Percentiles rank a stretch among this genome's conserved stretches.
Conservation (phyloP, 805 yeast genomes). For the Candida khao-thaluensis region DNA sequence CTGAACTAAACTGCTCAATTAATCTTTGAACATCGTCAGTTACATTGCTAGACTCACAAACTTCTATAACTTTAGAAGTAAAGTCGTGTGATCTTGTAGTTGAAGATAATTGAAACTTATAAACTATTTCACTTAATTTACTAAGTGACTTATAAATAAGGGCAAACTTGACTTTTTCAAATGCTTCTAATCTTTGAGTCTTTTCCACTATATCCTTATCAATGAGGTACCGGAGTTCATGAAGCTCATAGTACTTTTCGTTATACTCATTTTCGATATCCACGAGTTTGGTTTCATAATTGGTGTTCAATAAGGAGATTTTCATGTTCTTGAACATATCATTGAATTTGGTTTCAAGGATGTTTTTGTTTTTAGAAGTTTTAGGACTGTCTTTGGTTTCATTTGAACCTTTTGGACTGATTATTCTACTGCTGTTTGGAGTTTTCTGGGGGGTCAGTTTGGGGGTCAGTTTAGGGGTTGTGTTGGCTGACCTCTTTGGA, state of each 20-base stretch:
- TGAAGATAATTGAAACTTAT: conserved; percentile 25
- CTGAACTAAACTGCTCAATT: conserved; percentile 30
- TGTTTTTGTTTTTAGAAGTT: conserved; percentile 10
- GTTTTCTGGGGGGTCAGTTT: too few species aligned
- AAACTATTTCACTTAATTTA: conserved; percentile 32
- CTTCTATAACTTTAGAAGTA: conserved; percentile 21
- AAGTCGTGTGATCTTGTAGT: conserved; percentile 24
- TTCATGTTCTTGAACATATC: conserved; percentile 35
- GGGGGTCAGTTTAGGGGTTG: not conserved
- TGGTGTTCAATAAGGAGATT: conserved; percentile 28
- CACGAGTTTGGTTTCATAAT: conserved; percentile 26
- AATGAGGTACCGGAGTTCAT: conserved; percentile 28
- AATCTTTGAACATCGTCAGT: conserved; percentile 25
- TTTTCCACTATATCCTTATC: conserved; percentile 27
- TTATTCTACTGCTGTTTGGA: not conserved
- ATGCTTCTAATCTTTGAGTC: conserved; percentile 27
- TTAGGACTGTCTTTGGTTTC: conserved; percentile 1
- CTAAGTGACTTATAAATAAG: conserved; percentile 32
- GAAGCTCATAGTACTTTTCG: conserved; percentile 34
- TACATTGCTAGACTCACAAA: conserved; percentile 20
- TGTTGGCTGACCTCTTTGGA: not conserved
- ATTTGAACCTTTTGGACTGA: not conserved
- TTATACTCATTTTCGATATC: conserved; percentile 32
- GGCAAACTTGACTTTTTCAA: conserved; percentile 36
- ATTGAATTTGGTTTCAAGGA: conserved; percentile 25